Evolutionary conservation across 495 filamentous ascomycete genomes (phyloP).

Genomic region (Trichoderma orchidacearum): DNA sequence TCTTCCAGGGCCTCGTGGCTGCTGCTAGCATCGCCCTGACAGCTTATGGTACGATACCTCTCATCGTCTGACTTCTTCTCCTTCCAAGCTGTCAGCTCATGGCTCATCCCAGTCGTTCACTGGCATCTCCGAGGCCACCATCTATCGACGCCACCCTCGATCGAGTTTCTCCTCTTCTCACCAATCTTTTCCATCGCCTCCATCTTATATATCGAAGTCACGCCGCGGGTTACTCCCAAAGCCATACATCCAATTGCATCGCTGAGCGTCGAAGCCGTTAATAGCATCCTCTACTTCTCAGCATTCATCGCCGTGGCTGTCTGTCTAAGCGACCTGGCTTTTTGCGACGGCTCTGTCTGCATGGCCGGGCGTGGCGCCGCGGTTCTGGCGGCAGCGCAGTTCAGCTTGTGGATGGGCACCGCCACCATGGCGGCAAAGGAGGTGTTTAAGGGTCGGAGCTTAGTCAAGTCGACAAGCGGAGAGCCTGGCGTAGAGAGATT

Average conservation of each 20-base stretch:
- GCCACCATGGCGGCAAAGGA: slow-evolving; percentile 19
- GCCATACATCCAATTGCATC: slow-evolving; percentile 44
- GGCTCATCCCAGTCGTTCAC: slow-evolving; percentile 22
- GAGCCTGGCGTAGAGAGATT: neutral
- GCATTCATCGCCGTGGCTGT: slow-evolving; percentile 61
- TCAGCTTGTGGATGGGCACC: slow-evolving; percentile 27
- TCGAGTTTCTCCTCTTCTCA: slow-evolving; percentile 60
- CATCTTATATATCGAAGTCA: slow-evolving; percentile 48
- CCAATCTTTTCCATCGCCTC: slow-evolving; percentile 53
- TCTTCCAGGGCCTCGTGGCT: slow-evolving; percentile 47
- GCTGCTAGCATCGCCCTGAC: slow-evolving; percentile 55
- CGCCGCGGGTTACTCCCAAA: slow-evolving; percentile 37
- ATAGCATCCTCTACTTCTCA: slow-evolving; percentile 70
- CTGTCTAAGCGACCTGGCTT: slow-evolving; percentile 41
- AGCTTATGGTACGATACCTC: slow-evolving; percentile 45
- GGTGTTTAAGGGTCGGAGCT: slow-evolving; percentile 18
- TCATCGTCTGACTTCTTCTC: neutral
- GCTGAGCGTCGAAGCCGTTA: slow-evolving; percentile 47
- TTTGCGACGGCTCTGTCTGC: slow-evolving; percentile 38
- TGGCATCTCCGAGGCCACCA: slow-evolving; percentile 36
- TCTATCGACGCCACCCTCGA: slow-evolving; percentile 29
- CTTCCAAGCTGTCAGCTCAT: neutral
- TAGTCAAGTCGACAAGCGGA: neutral
- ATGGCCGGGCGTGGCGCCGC: slow-evolving; percentile 30
- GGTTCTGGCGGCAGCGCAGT: slow-evolving; percentile 30